A percentile compares a stretch with the other conserved stretches of the same genome.
These are phyloP conservation scores for Pyrenophora teres DNA, from an alignment of 2,329 filamentous ascomycete species.

Conservation along the genomic window DNA sequence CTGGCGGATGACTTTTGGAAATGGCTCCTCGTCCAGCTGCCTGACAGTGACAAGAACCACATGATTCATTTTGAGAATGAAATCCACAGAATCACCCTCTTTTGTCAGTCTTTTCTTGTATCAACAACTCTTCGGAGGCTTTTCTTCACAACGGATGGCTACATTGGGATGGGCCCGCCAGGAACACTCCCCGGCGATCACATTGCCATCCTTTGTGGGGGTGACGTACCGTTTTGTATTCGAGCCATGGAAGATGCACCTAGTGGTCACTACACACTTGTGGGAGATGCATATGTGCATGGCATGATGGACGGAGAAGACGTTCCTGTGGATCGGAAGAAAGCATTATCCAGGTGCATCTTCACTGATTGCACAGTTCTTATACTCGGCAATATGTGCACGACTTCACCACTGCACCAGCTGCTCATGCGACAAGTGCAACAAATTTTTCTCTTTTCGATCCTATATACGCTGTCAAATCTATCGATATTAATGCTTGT, in stretches of 20 bases:
- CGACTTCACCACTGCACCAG: too few species aligned
- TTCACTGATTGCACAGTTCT: not conserved
- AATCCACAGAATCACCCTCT: not conserved
- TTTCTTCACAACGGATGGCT: conserved; percentile 22
- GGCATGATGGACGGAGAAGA: conserved; percentile 27
- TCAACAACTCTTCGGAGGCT: conserved; percentile 14
- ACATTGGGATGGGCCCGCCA: conserved; percentile 22
- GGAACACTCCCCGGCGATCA: conserved; percentile 14
- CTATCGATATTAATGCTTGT: too few species aligned
- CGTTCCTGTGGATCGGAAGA: not conserved
- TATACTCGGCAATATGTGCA: not conserved
- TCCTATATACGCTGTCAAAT: too few species aligned
- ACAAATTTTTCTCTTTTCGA: too few species aligned
- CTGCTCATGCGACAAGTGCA: too few species aligned
- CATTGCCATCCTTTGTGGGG: conserved; percentile 22
- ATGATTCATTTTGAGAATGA: not conserved
- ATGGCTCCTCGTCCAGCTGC: not conserved
- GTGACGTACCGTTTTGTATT: conserved; percentile 22
- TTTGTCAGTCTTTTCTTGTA: conserved; percentile 2
- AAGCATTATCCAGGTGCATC: not conserved
- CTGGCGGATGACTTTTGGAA: not conserved
- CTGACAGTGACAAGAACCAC: not conserved
- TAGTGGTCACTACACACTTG: not conserved
- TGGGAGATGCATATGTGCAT: conserved; percentile 23
- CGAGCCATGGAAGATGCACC: not conserved